Conservation (phyloP, 2,329 filamentous ascomycete genomes). For the Fusarium piperis region DNA sequence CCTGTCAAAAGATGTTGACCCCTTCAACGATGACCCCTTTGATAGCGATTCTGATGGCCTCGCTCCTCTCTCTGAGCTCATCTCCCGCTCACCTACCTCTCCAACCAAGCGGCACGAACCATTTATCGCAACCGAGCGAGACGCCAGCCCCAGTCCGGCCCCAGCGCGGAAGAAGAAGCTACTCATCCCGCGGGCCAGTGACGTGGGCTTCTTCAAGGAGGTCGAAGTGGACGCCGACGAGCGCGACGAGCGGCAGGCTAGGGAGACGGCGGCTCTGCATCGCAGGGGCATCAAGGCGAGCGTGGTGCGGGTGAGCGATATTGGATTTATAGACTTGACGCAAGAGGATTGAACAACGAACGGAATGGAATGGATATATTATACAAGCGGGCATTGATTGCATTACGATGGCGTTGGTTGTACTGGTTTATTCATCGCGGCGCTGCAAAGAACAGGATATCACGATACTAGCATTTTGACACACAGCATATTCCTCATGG, state of each 20-base stretch:
- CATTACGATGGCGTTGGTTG: slow-evolving; percentile 11
- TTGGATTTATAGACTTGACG: slow-evolving; percentile 49
- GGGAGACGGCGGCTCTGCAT: slow-evolving; percentile 28
- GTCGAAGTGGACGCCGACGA: slow-evolving; percentile 41
- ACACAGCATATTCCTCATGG: neutral
- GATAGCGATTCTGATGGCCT: slow-evolving; percentile 32
- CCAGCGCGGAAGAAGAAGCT: slow-evolving; percentile 50
- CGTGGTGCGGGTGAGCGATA: slow-evolving; percentile 45
- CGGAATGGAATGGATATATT: neutral
- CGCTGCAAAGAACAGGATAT: slow-evolving; percentile 14
- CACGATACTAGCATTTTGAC: slow-evolving; percentile 1
- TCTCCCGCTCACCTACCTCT: slow-evolving; percentile 10
- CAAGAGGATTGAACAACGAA: slow-evolving; percentile 34
- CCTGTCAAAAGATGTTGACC: neutral
- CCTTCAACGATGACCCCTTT: neutral
- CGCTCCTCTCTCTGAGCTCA: slow-evolving; percentile 23
- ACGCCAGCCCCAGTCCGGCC: slow-evolving; percentile 22
- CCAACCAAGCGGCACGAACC: slow-evolving; percentile 18
- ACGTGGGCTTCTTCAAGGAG: slow-evolving; percentile 52
- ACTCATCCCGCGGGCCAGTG: slow-evolving; percentile 50
- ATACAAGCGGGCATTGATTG: neutral
- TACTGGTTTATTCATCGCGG: slow-evolving; percentile 10
- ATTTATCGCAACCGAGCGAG: neutral
- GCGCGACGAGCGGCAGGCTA: slow-evolving; percentile 36
- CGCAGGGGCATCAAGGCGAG: slow-evolving; percentile 23